Percentiles rank a stretch among this genome's conserved stretches.
These are phyloP conservation scores for Plasmodium inui DNA, from an alignment of 169 alveolate species.

Conservation along the genomic window DNA sequence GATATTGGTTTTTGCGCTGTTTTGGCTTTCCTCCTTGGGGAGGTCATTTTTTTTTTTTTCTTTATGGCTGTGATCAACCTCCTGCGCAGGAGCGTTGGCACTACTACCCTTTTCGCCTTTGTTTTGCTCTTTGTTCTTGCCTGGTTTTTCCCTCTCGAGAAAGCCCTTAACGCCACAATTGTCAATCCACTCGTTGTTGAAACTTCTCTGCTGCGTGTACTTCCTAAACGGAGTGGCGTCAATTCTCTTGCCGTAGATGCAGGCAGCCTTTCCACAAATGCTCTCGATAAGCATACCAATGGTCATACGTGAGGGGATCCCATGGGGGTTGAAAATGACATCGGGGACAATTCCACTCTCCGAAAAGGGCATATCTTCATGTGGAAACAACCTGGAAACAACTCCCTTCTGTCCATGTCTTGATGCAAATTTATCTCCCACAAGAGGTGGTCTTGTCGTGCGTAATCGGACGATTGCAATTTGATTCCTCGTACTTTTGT, in stretches of 20 bases:
- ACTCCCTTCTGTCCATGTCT: slow-evolving; percentile 99
- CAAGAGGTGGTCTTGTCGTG: slow-evolving; percentile 93
- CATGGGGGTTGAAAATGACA: slow-evolving; percentile 99
- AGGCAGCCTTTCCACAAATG: slow-evolving; percentile 99
- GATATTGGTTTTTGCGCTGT: not conserved
- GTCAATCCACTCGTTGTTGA: slow-evolving; percentile 85
- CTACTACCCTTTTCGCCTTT: slow-evolving; percentile 52
- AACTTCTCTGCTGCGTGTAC: slow-evolving; percentile 81
- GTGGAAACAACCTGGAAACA: slow-evolving; percentile 97
- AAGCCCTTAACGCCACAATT: slow-evolving; percentile 86
- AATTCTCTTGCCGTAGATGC: slow-evolving; percentile 95
- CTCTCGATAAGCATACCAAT: slow-evolving; percentile 98
- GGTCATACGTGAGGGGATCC: slow-evolving; percentile 99
- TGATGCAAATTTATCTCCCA: slow-evolving; percentile 99
- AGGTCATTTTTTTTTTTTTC: not conserved
- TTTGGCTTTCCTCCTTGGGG: not conserved
- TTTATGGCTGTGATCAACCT: not conserved
- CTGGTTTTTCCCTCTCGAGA: not conserved
- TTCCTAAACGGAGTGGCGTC: slow-evolving; percentile 93
- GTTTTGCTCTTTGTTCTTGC: slow-evolving; percentile 46
- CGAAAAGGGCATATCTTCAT: slow-evolving; percentile 98
- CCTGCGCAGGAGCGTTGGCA: slow-evolving; percentile 39
- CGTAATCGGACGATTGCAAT: slow-evolving; percentile 80
- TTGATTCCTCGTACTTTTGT: slow-evolving; percentile 1
- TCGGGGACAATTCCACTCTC: slow-evolving; percentile 99